Base-by-base conservation (phyloP, 2,329 filamentous ascomycete genomes). In the Pseudocercospora pini-densiflorae region DNA sequence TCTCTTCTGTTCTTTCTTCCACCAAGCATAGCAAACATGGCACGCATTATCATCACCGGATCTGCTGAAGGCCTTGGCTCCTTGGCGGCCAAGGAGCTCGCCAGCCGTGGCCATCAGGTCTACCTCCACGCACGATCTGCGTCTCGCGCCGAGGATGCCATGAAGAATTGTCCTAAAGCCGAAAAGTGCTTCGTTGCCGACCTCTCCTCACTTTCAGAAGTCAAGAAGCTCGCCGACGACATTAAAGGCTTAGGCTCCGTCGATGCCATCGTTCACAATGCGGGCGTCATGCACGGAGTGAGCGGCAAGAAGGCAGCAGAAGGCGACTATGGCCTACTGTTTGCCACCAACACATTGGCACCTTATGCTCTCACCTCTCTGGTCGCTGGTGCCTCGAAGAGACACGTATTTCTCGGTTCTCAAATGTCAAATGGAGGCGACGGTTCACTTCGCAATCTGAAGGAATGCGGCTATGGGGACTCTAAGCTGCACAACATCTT, bases 331-430 rank as follows among this genome's bases (percentile, higher is more conserved):
- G 60, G 60, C 5, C 19, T 65, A 5, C 14, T 65, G 0, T 65
- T 65, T 29, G 63, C 63, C 33, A 65, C 63, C 36, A 65, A 65
- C 47, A 65, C 63, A 5, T 31, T 65, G 49, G 63, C 63, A n/a
- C 63, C 63, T 3, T 61, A 61, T 40, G 63, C 60, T 19, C 59
- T 65, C 7, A 61, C 63, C 10, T 54, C 57, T 24, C 21, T 65
- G 63, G 29, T 61, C 6, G 60, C 47, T n/a, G 60, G 58, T 3
- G 36, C 14, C 5, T 59, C 63, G 23, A 65, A 61, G 49, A 23
- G 63, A 16, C 53, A 61, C 40, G 51, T 65, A 4, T 65, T 65
- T 23, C 33, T 65, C 6, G 63, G 63, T 2, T 61, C 58, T 19
- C 63, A 65, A 7, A 49, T 65, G 63, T 59, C 54, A 33, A 45